Evolutionary conservation across 2,329 filamentous ascomycete species (phyloP).

Genomic region (Exophiala bonariae): DNA sequence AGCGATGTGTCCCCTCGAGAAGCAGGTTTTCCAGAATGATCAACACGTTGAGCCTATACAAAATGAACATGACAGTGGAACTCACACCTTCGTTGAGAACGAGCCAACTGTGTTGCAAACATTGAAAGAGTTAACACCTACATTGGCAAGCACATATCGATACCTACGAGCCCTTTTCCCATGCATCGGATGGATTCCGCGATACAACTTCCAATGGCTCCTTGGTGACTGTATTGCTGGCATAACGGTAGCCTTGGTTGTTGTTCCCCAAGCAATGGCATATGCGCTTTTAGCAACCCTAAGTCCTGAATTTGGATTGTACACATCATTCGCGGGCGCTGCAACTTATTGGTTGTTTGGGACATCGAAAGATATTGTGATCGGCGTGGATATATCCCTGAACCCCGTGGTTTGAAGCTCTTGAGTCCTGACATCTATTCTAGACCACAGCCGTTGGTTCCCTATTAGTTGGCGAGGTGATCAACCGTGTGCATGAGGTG

Average conservation of each 20-base stretch:
- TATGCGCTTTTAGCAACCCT: conserved; percentile 82
- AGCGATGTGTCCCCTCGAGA: no score
- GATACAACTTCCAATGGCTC: conserved; percentile 52
- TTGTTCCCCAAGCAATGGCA: conserved; percentile 93
- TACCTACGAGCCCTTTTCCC: conserved; percentile 43
- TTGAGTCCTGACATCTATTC: background rate
- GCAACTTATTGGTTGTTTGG: conserved; percentile 95
- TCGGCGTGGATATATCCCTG: conserved; percentile 57
- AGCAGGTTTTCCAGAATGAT: no score
- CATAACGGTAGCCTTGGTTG: conserved; percentile 71
- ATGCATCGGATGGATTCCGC: conserved; percentile 52
- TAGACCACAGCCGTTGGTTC: conserved; percentile 85
- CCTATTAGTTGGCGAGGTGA: conserved; percentile 79
- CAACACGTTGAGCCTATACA: background rate
- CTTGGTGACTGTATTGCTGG: conserved; percentile 50
- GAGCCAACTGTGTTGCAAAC: conserved; percentile 23
- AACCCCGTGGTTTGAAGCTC: background rate
- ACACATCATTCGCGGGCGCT: conserved; percentile 93
- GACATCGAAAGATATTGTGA: conserved; percentile 96
- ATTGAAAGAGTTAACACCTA: conserved; percentile 12
- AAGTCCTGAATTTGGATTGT: conserved; percentile 77
- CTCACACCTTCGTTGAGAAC: conserved; percentile 22
- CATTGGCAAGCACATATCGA: conserved; percentile 1
- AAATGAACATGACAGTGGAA: background rate
- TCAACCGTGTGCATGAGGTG: conserved; percentile 59